Conservation (phyloP, 108 stramenopile genomes). For the Poteriospumella lacustris region DNA sequence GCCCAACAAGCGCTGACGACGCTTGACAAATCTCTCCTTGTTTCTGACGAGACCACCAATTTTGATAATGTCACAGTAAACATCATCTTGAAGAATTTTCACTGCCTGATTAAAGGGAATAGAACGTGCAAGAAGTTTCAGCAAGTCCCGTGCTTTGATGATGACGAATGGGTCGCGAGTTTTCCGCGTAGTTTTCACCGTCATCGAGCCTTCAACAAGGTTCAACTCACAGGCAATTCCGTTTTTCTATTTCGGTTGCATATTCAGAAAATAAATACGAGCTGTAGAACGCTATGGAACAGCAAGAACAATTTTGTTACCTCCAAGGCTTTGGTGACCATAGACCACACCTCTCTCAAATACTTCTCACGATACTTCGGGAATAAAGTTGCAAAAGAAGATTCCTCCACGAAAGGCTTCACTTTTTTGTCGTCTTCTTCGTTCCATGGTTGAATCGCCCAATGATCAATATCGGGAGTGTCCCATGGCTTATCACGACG, state of each 20-base stretch:
- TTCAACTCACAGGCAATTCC: conserved; percentile 60
- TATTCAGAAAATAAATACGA: not conserved
- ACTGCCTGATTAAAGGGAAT: conserved; percentile 76
- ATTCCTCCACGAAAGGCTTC: conserved; percentile 86
- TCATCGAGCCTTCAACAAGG: conserved; percentile 96
- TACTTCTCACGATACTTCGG: conserved; percentile 98
- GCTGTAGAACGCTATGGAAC: conserved; percentile 62
- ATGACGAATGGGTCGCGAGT: conserved; percentile 92
- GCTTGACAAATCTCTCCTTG: conserved; percentile 97
- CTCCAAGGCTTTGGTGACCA: conserved; percentile 84
- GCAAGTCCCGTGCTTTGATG: conserved; percentile 89
- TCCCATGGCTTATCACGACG: conserved; percentile 98
- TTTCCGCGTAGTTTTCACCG: conserved; percentile 87
- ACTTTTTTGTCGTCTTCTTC: conserved; percentile 58
- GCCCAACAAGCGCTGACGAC: conserved; percentile 87
- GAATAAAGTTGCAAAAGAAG: conserved; percentile 94
- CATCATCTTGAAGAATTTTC: conserved; percentile 86
- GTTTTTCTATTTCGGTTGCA: conserved; percentile 32
- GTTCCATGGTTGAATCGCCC: conserved; percentile 66
- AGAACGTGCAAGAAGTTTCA: conserved; percentile 86
- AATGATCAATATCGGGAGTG: conserved; percentile 88
- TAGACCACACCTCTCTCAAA: conserved; percentile 92
- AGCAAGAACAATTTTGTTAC: conserved; percentile 56
- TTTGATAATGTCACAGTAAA: conserved; percentile 94
- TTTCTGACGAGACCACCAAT: conserved; percentile 96